phyloP scores from a whole-genome alignment of 192 early-diverging fungal species.

The Coemansia brasiliensis region DNA sequence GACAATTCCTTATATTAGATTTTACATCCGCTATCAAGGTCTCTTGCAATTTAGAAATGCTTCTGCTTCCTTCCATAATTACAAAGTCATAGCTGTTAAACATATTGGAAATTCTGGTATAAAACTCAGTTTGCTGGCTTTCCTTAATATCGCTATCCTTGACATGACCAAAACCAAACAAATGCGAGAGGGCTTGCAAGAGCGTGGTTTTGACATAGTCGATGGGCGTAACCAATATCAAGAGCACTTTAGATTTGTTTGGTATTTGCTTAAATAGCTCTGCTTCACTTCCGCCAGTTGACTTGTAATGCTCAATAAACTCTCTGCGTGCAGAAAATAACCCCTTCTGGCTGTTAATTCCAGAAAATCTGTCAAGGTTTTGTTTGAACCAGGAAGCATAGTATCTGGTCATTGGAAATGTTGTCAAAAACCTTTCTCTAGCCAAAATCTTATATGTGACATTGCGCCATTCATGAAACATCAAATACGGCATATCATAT shows the following conservation, averaged over 20 bases:
- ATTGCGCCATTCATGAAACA: constrained; percentile 96
- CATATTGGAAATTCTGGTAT: constrained; percentile 55
- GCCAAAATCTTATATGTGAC: constrained; percentile 69
- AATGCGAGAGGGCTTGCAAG: constrained; percentile 52
- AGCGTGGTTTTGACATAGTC: constrained; percentile 75
- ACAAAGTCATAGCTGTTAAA: constrained; percentile 65
- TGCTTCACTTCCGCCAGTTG: constrained; percentile 22
- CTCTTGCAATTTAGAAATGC: constrained; percentile 55
- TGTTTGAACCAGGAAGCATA: constrained; percentile 78
- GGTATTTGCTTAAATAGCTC: constrained; percentile 14
- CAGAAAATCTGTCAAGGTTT: constrained; percentile 66
- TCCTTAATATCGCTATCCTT: constrained; percentile 84
- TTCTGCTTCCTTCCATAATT: constrained; percentile 79
- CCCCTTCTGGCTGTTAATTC: constrained; percentile 70
- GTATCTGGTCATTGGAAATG: constrained; percentile 60
- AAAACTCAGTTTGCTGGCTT: constrained; percentile 53
- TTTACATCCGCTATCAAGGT: constrained; percentile 56
- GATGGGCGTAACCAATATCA: constrained; percentile 74
- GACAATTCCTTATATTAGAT: constrained; percentile 58
- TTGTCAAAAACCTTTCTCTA: constrained; percentile 45
- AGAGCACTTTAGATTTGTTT: constrained; percentile 30
- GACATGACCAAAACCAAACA: constrained; percentile 71
- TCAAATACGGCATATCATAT: constrained; percentile 89
- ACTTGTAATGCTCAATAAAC: constrained; percentile 67
- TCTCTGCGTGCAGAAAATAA: constrained; percentile 77